Conservation (phyloP, 768 basidiomycete species). For the Mycena galopus region DNA sequence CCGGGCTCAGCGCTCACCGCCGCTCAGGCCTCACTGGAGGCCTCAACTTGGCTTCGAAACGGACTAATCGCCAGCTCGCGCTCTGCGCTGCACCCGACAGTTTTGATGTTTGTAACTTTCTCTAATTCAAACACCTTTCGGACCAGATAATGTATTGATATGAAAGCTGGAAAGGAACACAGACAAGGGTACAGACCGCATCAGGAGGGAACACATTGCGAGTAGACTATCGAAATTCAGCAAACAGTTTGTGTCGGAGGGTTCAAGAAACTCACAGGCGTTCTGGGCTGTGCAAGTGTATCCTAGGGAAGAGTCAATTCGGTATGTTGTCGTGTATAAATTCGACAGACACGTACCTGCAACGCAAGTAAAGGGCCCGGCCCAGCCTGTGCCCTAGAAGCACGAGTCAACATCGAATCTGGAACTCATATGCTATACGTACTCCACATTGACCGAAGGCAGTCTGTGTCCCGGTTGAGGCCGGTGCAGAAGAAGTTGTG, state of each 20-base stretch:
- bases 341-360: neutral
- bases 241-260: neutral
- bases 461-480: constrained; percentile 7
- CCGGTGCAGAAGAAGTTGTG: constrained; percentile 20
- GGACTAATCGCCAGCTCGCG: too few relatives aligned
- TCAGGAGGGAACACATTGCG: constrained; percentile 32
- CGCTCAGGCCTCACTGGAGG: too few relatives aligned
- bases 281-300: constrained; percentile 9
- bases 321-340: neutral
- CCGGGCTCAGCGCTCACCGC: too few relatives aligned
- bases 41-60: too few relatives aligned
- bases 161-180: too few relatives aligned
- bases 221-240: constrained; percentile 26
- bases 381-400: constrained; percentile 20
- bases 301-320: neutral
- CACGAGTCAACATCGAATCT: neutral
- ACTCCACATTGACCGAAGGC: constrained; percentile 36
- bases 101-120: too few relatives aligned
- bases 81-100: too few relatives aligned
- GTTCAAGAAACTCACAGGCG: constrained; percentile 6
- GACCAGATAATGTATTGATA: neutral
- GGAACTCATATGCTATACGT: neutral
- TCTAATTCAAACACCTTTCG: neutral
- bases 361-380: constrained; percentile 26
- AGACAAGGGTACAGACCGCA: neutral